Percentiles rank a stretch among this genome's conserved stretches.
phyloP scores from a whole-genome alignment of 2,329 filamentous ascomycete genomes.

The Microcyclosporella mali region DNA sequence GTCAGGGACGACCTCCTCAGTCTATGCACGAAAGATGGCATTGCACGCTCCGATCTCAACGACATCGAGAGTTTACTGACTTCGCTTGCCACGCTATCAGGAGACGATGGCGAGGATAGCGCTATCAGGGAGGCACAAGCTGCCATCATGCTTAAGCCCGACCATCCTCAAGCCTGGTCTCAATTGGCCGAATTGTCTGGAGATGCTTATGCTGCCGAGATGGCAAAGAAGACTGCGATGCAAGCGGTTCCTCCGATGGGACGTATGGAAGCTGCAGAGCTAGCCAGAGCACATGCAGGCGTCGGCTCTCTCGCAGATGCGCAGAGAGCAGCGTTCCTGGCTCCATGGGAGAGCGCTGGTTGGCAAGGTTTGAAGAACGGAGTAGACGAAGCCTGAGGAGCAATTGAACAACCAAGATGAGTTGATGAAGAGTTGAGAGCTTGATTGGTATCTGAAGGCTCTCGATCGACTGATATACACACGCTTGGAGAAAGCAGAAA shows the following conservation, averaged over 20 bases:
- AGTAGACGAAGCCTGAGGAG: background rate
- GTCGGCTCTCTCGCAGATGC: slow-evolving; percentile 67
- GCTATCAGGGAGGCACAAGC: slow-evolving; percentile 61
- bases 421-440: background rate
- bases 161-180: slow-evolving; percentile 74
- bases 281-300: slow-evolving; percentile 68
- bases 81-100: slow-evolving; percentile 60
- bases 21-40: slow-evolving; percentile 61
- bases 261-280: slow-evolving; percentile 58
- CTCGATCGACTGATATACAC: no score
- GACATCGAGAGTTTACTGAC: slow-evolving; percentile 68
- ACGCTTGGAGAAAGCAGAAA: no score
- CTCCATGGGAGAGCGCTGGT: slow-evolving; percentile 59
- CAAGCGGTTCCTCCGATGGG: slow-evolving; percentile 69
- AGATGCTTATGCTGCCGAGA: slow-evolving; percentile 56
- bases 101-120: slow-evolving; percentile 41
- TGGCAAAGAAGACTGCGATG: slow-evolving; percentile 74
- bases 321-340: slow-evolving; percentile 69
- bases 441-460: no score
- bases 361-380: slow-evolving; percentile 16
- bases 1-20: slow-evolving; percentile 70
- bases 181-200: slow-evolving; percentile 59
- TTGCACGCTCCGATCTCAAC: slow-evolving; percentile 57
- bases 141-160: slow-evolving; percentile 74
- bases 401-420: background rate